These are phyloP conservation scores for Phytophthora vignae DNA, from an alignment of 352 stramenopile genomes.

Conservation along the genomic window DNA sequence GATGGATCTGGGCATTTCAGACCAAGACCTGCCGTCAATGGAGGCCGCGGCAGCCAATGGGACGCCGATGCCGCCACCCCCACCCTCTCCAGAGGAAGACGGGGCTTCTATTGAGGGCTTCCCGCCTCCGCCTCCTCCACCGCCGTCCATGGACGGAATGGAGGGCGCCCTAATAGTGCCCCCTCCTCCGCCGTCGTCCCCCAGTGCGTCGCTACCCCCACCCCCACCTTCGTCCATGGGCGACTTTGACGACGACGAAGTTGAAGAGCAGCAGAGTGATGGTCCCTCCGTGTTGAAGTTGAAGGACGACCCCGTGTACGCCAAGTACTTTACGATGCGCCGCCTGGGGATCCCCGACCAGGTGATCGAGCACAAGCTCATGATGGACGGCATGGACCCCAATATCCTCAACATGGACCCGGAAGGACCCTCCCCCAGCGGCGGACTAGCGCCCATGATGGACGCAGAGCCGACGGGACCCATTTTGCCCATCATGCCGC, in stretches of 20 bases:
- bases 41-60: constrained; percentile 40
- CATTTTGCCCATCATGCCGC: constrained; percentile 48
- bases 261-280: constrained; percentile 26
- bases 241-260: constrained; percentile 40
- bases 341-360: constrained; percentile 74
- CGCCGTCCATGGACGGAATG: constrained; percentile 33
- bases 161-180: constrained; percentile 35
- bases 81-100: constrained; percentile 42
- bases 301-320: constrained; percentile 84
- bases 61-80: constrained; percentile 56
- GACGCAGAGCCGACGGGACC: constrained; percentile 38
- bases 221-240: constrained; percentile 39
- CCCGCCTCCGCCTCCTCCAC: constrained; percentile 20
- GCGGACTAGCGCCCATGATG: constrained; percentile 39
- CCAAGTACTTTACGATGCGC: constrained; percentile 90
- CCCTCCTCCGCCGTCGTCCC: constrained; percentile 25
- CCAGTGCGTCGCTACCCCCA: constrained; percentile 25
- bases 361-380: constrained; percentile 82
- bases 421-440: constrained; percentile 77
- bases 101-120: constrained; percentile 27
- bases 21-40: constrained; percentile 66
- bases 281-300: constrained; percentile 70
- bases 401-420: constrained; percentile 83
- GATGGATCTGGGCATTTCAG: constrained; percentile 68
- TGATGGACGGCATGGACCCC: constrained; percentile 80